Percentiles rank a stretch among this genome's conserved stretches.
Conservation (phyloP, 352 stramenopile species). For the Phytophthora ramorum region DNA sequence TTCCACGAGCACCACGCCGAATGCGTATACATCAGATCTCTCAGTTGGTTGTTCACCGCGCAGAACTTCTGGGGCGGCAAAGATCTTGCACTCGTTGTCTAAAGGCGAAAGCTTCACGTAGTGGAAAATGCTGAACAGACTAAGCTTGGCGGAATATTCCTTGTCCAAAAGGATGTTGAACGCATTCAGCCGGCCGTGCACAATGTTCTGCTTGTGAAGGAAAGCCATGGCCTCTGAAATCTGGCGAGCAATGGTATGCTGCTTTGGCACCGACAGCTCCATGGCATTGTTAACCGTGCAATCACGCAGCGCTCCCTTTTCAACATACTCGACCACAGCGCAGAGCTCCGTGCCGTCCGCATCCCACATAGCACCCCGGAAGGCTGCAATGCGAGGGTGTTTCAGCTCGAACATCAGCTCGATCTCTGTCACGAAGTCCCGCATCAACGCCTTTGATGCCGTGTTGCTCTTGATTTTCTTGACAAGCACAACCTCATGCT, state of each 20-base stretch:
- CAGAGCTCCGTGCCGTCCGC: conserved; percentile 72
- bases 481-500: conserved; percentile 65
- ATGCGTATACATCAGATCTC: conserved; percentile 77
- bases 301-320: conserved; percentile 69
- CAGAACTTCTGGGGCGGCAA: conserved; percentile 76
- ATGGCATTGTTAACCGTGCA: conserved; percentile 48
- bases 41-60: conserved; percentile 75
- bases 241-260: conserved; percentile 73
- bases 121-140: conserved; percentile 81
- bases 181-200: conserved; percentile 79
- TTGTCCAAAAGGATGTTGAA: conserved; percentile 84
- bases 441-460: conserved; percentile 64
- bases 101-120: conserved; percentile 77
- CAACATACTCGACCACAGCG: conserved; percentile 75
- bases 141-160: conserved; percentile 73
- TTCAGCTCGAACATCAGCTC: conserved; percentile 78
- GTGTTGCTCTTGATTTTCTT: conserved; percentile 88
- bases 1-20: conserved; percentile 83
- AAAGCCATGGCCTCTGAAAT: conserved; percentile 74
- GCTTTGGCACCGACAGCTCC: conserved; percentile 60
- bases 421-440: conserved; percentile 84
- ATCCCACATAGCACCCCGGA: conserved; percentile 80
- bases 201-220: conserved; percentile 71
- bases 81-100: conserved; percentile 70
- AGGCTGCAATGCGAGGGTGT: conserved; percentile 72